Evolutionary conservation across 202 grass and related monocot species (phyloP), one percentile per base, ranked within the genome.

Genomic region (Digitaria exilis): DNA sequence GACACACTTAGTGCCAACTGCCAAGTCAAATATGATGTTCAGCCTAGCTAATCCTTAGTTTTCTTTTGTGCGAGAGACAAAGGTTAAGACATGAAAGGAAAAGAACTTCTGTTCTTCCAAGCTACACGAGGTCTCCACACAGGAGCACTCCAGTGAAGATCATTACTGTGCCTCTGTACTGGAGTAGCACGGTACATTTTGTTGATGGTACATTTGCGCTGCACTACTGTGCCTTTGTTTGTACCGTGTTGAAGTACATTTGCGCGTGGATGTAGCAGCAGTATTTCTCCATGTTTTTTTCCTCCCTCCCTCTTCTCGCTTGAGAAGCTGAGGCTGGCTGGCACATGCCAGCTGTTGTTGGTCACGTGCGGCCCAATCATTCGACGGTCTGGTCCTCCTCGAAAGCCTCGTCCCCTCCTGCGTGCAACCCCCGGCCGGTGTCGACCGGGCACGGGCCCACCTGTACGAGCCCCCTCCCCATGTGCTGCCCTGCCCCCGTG

Each of bases 341-440:
- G 42, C 10, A 16, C 25, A 78, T 51, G 42, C 43, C 14, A 59
- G 82, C 78, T 85, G 72, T n/a, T n/a, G n/a, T 37, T 37, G 18
- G 65, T 86, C 88, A 86, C 83, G 83, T 86, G 88, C 78, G 73
- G 48, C n/a, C 72, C 65, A 78, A 89, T 85, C 46, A 85, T 72
- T 43, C 24, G 76, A 44, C 5, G 21, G 76, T 35, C 46, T 58
- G 52, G 73, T 75, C 73, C 60, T 65, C 73, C 25, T 35, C 59
- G 58, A 62, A 14, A 21, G 52, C n/a, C 49, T 3, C 34, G n/a
- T n/a, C 19, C 48, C 4, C 31, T 0, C 2, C n/a, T n/a, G 76
- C 48, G 14, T 12, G 30, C n/a, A 51, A 30, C 69, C 9, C 4
- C 30, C 19, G 7, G 42, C 24, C 5, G 16, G 26, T 18, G 39